Percentiles rank a stretch among this genome's conserved stretches.
Conservation (phyloP, 1,139 yeast species). For the Fermentozyma sake region DNA sequence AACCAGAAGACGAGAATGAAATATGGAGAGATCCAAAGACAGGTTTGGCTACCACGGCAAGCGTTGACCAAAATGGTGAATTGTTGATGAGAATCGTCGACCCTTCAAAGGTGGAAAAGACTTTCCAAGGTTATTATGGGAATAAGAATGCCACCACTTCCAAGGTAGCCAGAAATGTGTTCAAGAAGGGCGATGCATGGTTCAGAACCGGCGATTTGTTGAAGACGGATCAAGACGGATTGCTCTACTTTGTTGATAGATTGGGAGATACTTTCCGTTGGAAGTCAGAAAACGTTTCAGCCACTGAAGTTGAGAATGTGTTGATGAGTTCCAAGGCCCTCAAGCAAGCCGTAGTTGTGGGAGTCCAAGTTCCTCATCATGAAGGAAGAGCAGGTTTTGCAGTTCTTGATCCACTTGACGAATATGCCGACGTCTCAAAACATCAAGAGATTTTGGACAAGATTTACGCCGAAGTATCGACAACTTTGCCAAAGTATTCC, state of each 20-base stretch:
- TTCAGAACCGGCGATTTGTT: constrained; percentile 85
- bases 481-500: constrained; percentile 77
- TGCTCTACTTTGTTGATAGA: constrained; percentile 84
- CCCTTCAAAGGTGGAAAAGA: constrained; percentile 58
- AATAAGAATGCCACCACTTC: constrained; percentile 75
- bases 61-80: constrained; percentile 74
- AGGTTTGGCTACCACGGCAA: constrained; percentile 48
- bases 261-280: constrained; percentile 95
- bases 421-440: constrained; percentile 19
- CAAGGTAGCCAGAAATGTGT: constrained; percentile 69
- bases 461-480: constrained; percentile 31
- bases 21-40: constrained; percentile 67
- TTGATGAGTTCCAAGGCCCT: constrained; percentile 52
- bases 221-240: constrained; percentile 61
- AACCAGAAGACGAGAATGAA: constrained; percentile 73
- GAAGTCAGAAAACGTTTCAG: constrained; percentile 95
- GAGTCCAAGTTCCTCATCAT: constrained; percentile 79
- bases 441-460: constrained; percentile 28
- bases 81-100: constrained; percentile 69
- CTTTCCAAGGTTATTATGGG: constrained; percentile 88
- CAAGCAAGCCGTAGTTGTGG: constrained; percentile 79
- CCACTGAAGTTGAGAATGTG: constrained; percentile 87
- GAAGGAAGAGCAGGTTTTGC: constrained; percentile 97
- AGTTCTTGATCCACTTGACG: constrained; percentile 54
- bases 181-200: constrained; percentile 87